Percentiles rank a stretch among this genome's conserved stretches.
These are phyloP conservation scores for Trichoderma brevicompactum DNA, from an alignment of 2,329 filamentous ascomycete genomes.

Conservation along the genomic window DNA sequence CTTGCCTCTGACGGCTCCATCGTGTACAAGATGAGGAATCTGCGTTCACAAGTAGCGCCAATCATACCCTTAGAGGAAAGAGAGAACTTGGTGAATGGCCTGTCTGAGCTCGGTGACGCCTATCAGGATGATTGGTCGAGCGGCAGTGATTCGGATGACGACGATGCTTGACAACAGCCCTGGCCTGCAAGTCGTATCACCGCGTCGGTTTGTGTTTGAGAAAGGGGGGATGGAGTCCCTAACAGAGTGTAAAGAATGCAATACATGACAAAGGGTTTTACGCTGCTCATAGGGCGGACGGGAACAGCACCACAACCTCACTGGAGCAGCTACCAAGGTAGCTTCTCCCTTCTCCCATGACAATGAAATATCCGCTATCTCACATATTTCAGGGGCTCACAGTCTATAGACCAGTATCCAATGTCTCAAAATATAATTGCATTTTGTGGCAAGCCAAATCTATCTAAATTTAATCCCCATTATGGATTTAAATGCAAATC, in stretches of 20 bases:
- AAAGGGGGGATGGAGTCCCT: too few species aligned
- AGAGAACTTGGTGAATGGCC: constrained; percentile 78
- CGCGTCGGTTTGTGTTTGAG: background rate
- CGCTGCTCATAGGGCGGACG: background rate
- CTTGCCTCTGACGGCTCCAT: constrained; percentile 77
- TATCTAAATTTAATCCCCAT: constrained; percentile 37
- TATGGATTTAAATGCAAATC: constrained; percentile 31
- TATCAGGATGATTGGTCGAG: constrained; percentile 89
- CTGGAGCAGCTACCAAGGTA: background rate
- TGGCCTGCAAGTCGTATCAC: background rate
- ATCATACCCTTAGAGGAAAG: constrained; percentile 75
- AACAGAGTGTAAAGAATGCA: background rate
- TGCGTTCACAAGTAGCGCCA: constrained; percentile 67
- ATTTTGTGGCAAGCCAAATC: constrained; percentile 39
- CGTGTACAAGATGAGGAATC: constrained; percentile 66
- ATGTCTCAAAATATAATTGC: constrained; percentile 33
- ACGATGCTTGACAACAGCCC: constrained; percentile 45
- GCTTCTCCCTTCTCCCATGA: background rate
- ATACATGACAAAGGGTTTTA: background rate
- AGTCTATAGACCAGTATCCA: background rate
- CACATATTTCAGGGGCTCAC: background rate
- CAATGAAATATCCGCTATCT: background rate
- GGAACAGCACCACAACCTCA: background rate
- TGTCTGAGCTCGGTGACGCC: constrained; percentile 82
- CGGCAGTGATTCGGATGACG: constrained; percentile 72